These are phyloP conservation scores for Suillus decipiens DNA, from an alignment of 768 basidiomycete genomes.

Conservation along the genomic window DNA sequence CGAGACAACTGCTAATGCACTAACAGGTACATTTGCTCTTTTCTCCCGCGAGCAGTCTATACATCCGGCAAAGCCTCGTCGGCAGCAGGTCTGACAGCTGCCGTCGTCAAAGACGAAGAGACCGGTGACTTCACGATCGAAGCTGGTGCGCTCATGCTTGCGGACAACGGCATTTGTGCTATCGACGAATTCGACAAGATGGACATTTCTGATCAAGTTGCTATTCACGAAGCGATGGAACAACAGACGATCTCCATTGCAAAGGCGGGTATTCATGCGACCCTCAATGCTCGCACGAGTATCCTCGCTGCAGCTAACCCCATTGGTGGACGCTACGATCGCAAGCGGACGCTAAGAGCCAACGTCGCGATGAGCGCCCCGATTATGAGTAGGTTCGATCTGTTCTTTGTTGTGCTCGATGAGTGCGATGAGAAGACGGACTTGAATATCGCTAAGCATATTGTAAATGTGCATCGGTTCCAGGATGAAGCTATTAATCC, in stretches of 20 bases:
- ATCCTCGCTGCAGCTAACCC: conserved; percentile 99
- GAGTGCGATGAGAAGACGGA: conserved; percentile 95
- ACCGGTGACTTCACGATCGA: conserved; percentile 99
- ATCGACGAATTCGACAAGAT: conserved; percentile 99
- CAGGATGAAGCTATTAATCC: conserved; percentile 93
- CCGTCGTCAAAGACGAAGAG: conserved; percentile 98
- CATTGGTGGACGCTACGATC: conserved; percentile 93
- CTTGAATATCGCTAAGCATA: conserved; percentile 92
- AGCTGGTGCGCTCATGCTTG: conserved; percentile 98
- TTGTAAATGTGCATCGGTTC: conserved; percentile 96
- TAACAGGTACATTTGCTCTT: conserved; percentile 91
- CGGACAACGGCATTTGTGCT: conserved; percentile 99
- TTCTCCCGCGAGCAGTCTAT: conserved; percentile 96
- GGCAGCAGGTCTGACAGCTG: conserved; percentile 97
- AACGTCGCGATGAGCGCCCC: conserved; percentile 98
- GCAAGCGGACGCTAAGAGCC: conserved; percentile 86
- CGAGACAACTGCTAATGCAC: background rate
- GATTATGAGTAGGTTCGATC: conserved; percentile 98
- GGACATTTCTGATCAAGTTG: conserved; percentile 98
- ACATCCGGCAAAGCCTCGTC: conserved; percentile 99
- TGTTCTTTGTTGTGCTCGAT: conserved; percentile 98
- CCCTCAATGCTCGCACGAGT: conserved; percentile 94
- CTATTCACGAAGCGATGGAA: conserved; percentile 99
- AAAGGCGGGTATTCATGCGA: conserved; percentile 98
- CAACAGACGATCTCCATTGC: conserved; percentile 99